Evolutionary conservation across 371 early-diverging fungal genomes (phyloP).

Genomic region (Saksenaea oblongispora): DNA sequence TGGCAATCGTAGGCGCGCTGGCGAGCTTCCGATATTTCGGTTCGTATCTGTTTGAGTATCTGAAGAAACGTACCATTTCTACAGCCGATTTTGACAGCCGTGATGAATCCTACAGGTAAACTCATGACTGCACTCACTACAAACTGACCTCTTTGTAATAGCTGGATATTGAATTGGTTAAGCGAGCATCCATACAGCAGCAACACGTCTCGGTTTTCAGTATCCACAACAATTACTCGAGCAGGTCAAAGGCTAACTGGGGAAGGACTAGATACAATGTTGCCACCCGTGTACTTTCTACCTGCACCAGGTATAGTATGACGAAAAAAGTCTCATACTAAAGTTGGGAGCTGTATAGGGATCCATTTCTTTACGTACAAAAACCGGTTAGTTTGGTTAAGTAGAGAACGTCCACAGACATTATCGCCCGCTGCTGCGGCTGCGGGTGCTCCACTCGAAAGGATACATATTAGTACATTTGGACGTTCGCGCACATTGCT

Average conservation of each 20-base stretch:
- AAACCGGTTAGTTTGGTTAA: constrained; percentile 59
- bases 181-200: constrained; percentile 61
- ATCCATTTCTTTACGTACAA: constrained; percentile 62
- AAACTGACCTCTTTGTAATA: neutral
- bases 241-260: constrained; percentile 47
- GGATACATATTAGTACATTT: constrained; percentile 62
- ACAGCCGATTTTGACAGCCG: constrained; percentile 63
- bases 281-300: constrained; percentile 60
- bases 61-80: constrained; percentile 58
- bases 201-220: constrained; percentile 60
- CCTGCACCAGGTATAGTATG: constrained; percentile 57
- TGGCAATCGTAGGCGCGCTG: constrained; percentile 20
- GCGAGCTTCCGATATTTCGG: constrained; percentile 53
- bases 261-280: constrained; percentile 47
- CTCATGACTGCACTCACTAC: neutral
- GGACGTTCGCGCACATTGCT: constrained; percentile 56
- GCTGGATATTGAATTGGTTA: constrained; percentile 62
- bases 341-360: constrained; percentile 23
- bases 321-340: neutral
- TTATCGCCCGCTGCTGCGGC: constrained; percentile 35
- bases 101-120: constrained; percentile 62
- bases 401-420: constrained; percentile 43
- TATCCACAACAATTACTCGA: constrained; percentile 55
- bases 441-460: constrained; percentile 43
- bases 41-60: constrained; percentile 44